These are phyloP conservation scores for Solanum chmielewskii DNA, from an alignment of 257 asterid genomes.

Conservation along the genomic window DNA sequence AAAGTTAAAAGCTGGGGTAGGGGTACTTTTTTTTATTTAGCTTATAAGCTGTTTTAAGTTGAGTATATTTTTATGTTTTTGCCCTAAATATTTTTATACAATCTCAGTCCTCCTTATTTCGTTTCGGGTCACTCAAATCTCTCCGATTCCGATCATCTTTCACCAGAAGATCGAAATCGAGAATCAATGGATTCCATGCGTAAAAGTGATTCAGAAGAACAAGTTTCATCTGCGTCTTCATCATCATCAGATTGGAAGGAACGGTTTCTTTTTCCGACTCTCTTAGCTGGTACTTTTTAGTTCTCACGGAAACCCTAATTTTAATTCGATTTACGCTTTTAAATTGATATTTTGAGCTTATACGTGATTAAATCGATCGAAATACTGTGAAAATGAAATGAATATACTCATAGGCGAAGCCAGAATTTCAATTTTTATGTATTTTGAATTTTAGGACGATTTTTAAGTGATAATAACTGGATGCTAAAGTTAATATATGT, in stretches of 20 bases:
- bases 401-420: not conserved
- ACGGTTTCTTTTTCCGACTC: slow-evolving; percentile 58
- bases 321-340: not conserved
- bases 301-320: not conserved
- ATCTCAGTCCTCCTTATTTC: not conserved
- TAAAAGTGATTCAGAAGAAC: not conserved
- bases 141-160: not conserved
- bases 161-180: not conserved
- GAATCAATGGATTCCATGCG: not conserved
- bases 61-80: too few species aligned
- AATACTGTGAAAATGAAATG: not conserved
- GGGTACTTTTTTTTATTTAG: too few species aligned
- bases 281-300: slow-evolving; percentile 52
- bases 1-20: too few species aligned
- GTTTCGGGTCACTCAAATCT: not conserved
- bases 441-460: not conserved
- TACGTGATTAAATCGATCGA: not conserved
- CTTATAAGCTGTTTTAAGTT: too few species aligned
- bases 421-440: not conserved
- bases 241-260: slow-evolving; percentile 41
- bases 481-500: not conserved
- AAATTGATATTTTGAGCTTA: slow-evolving; percentile 44
- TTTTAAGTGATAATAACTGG: not conserved
- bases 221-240: not conserved
- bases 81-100: too few species aligned